These are phyloP conservation scores for Apium graveolens DNA, from an alignment of 129 eudicot species.

Conservation along the genomic window DNA sequence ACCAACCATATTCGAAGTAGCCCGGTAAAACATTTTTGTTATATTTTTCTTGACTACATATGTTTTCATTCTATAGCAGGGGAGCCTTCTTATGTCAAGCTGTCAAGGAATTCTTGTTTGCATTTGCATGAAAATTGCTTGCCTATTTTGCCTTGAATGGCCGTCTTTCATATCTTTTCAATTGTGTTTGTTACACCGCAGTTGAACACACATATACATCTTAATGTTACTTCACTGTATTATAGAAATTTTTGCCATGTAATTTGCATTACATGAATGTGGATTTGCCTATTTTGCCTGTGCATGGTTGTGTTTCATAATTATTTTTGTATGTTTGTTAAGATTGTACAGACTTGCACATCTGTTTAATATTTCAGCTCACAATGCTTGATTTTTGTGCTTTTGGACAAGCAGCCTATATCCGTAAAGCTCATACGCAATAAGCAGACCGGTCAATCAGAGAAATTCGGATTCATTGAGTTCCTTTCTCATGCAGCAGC, in stretches of 20 bases:
- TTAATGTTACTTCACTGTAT: neutral
- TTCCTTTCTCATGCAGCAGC: slow-evolving; percentile 70
- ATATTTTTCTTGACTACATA: neutral
- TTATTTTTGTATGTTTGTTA: neutral
- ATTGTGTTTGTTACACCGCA: neutral
- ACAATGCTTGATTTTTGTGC: slow-evolving; percentile 11
- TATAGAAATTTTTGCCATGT: neutral
- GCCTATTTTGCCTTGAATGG: neutral
- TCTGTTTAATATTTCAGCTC: neutral
- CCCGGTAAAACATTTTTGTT: neutral
- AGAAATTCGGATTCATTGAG: slow-evolving; percentile 80
- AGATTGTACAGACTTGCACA: neutral
- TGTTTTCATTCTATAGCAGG: neutral
- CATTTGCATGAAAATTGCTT: neutral
- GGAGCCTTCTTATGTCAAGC: neutral
- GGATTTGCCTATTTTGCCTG: neutral
- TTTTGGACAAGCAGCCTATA: slow-evolving; percentile 43
- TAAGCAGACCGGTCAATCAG: slow-evolving; percentile 80
- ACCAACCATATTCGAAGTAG: neutral
- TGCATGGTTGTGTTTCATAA: neutral
- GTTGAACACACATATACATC: neutral
- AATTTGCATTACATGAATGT: neutral
- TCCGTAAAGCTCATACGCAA: slow-evolving; percentile 82
- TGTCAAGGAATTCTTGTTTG: neutral
- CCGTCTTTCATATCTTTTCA: neutral